phyloP scores from a whole-genome alignment of 1,139 yeast genomes.

The Starmera stellimalicola region DNA sequence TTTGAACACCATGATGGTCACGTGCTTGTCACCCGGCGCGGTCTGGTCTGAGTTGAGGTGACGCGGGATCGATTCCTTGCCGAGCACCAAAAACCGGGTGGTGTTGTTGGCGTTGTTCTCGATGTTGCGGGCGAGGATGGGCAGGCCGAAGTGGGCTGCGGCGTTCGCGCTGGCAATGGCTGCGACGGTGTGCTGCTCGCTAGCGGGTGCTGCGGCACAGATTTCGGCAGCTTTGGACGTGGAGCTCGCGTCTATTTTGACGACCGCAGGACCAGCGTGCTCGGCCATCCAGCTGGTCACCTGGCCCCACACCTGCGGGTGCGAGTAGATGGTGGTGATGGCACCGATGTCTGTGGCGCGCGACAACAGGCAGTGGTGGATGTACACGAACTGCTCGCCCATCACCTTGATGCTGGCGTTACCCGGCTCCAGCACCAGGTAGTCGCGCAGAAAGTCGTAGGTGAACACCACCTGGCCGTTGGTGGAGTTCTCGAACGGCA shows the following conservation, averaged over 20 bases:
- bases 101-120: conserved; percentile 72
- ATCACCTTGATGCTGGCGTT: conserved; percentile 36
- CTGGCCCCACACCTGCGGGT: conserved; percentile 99
- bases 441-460: conserved; percentile 68
- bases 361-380: conserved; percentile 68
- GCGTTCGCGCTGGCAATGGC: conserved; percentile 62
- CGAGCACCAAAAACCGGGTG: conserved; percentile 69
- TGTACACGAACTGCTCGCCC: conserved; percentile 75
- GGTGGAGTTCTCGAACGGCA: conserved; percentile 90
- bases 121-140: conserved; percentile 44
- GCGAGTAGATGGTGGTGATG: conserved; percentile 63
- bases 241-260: conserved; percentile 57
- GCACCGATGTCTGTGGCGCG: conserved; percentile 33
- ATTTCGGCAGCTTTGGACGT: conserved; percentile 79
- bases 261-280: conserved; percentile 25
- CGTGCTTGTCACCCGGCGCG: conserved; percentile 12
- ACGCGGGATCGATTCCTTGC: conserved; percentile 16
- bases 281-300: conserved; percentile 44
- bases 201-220: conserved; percentile 33
- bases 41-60: conserved; percentile 2
- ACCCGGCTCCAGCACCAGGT: conserved; percentile 29
- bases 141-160: conserved; percentile 50
- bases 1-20: conserved; percentile 58
- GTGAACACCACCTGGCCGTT: conserved; percentile 90
- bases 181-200: conserved; percentile 29